phyloP scores from a whole-genome alignment of 2,329 filamentous ascomycete genomes.

The Amphichorda felina region DNA sequence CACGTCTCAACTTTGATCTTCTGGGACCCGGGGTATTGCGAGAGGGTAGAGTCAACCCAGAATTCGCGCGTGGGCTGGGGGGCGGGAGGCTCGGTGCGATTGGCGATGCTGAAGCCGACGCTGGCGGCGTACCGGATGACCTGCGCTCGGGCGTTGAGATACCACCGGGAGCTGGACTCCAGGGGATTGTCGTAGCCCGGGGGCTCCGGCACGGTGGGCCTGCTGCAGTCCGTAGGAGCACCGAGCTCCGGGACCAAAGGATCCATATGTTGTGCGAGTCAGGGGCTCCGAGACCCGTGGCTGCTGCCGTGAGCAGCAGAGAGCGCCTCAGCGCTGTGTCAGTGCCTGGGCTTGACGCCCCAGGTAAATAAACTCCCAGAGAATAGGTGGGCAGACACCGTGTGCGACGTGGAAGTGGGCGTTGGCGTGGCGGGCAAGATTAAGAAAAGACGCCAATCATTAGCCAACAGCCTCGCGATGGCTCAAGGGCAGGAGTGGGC shows the following conservation, averaged over 20 bases:
- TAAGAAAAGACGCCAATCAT: no score
- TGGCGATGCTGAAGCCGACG: slow-evolving; percentile 28
- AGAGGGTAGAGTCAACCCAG: slow-evolving; percentile 30
- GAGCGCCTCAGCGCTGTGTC: no score
- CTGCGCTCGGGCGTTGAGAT: slow-evolving; percentile 26
- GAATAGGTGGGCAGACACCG: no score
- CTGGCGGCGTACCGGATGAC: slow-evolving; percentile 31
- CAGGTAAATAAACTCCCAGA: no score
- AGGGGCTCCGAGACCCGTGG: no score
- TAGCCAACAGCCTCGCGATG: no score
- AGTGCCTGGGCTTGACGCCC: no score
- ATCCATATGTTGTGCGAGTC: no score
- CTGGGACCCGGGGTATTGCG: slow-evolving; percentile 18
- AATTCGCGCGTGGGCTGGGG: slow-evolving; percentile 24
- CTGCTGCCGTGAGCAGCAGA: no score
- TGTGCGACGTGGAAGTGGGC: no score
- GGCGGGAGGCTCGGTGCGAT: slow-evolving; percentile 26
- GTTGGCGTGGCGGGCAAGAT: no score
- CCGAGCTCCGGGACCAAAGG: slow-evolving; percentile 9
- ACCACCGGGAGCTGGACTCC: slow-evolving; percentile 29
- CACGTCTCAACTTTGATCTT: slow-evolving; percentile 36
- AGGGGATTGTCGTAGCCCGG: slow-evolving; percentile 30
- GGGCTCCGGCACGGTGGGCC: slow-evolving; percentile 17
- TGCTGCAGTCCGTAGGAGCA: slow-evolving; percentile 12
- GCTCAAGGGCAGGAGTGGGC: no score